Percentiles rank a stretch among this genome's conserved stretches.
Evolutionary conservation across 2,329 filamentous ascomycete species (phyloP).

Genomic region (Chaetothyriales sp.): DNA sequence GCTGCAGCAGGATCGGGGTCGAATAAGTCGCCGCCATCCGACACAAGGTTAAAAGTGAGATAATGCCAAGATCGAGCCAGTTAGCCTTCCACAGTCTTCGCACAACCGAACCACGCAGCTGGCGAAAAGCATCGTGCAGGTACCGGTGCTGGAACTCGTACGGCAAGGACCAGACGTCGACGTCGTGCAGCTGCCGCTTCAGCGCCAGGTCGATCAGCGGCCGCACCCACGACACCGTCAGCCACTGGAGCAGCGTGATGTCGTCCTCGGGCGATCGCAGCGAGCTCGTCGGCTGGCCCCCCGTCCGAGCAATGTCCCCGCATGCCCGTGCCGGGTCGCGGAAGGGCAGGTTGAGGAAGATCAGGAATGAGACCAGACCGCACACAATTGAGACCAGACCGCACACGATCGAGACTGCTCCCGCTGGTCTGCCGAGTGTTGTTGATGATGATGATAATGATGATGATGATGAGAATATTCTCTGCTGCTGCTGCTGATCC

Average conservation of each 20-base stretch:
- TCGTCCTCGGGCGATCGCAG: constrained; percentile 69
- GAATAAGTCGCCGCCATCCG: constrained; percentile 45
- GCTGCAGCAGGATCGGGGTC: constrained; percentile 55
- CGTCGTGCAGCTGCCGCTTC: constrained; percentile 52
- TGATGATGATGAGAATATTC: too few relatives aligned
- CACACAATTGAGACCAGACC: not conserved
- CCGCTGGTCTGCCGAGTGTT: not conserved
- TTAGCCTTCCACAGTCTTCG: constrained; percentile 58
- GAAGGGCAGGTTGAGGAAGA: constrained; percentile 55
- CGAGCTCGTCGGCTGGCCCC: constrained; percentile 40
- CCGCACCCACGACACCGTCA: constrained; percentile 69
- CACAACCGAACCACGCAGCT: constrained; percentile 57
- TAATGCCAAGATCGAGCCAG: constrained; percentile 59
- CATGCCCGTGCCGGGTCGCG: constrained; percentile 42
- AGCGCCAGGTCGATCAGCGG: constrained; percentile 55
- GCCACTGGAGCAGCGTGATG: constrained; percentile 65
- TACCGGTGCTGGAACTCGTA: constrained; percentile 68
- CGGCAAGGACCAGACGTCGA: constrained; percentile 67
- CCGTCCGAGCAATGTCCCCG: constrained; percentile 42
- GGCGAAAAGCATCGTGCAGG: constrained; percentile 59
- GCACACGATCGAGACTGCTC: too few relatives aligned
- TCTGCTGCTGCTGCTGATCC: too few relatives aligned
- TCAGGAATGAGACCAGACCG: constrained; percentile 21
- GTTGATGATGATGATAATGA: too few relatives aligned
- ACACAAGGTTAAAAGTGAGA: constrained; percentile 48